phyloP scores from a whole-genome alignment of 441 rosid genomes.

The Eruca vesicaria region DNA sequence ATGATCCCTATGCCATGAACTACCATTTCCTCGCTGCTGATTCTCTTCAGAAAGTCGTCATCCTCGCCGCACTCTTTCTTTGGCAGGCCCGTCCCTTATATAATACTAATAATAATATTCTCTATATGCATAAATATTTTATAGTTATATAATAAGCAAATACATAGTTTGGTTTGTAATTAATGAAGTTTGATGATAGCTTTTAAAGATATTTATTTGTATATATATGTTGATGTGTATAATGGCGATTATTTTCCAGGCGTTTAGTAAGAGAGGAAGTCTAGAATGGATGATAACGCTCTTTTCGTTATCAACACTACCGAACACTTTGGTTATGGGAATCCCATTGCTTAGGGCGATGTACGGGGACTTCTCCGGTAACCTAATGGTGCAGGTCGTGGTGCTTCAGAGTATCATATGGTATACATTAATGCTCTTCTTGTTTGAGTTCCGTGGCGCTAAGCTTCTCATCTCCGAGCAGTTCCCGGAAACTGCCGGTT shows the following conservation, averaged over 20 bases:
- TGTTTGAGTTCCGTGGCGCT: slow-evolving; percentile 86
- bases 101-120: not conserved
- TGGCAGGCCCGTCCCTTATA: slow-evolving; percentile 47
- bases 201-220: too few relatives aligned
- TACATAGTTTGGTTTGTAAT: too few relatives aligned
- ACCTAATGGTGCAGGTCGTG: slow-evolving; percentile 80
- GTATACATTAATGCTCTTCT: slow-evolving; percentile 80
- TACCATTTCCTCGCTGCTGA: slow-evolving; percentile 86
- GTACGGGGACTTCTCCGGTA: slow-evolving; percentile 83
- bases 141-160: too few relatives aligned
- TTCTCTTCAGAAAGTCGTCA: slow-evolving; percentile 71
- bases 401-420: slow-evolving; percentile 81
- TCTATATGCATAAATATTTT: not conserved
- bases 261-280: slow-evolving; percentile 50
- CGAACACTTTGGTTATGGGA: slow-evolving; percentile 85
- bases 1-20: slow-evolving; percentile 73
- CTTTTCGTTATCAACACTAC: slow-evolving; percentile 78
- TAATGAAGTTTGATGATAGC: not conserved
- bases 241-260: slow-evolving; percentile 8
- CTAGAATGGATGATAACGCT: slow-evolving; percentile 85
- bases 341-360: slow-evolving; percentile 79
- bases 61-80: slow-evolving; percentile 62
- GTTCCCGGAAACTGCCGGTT: slow-evolving; percentile 77
- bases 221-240: not conserved
- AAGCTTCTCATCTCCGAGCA: slow-evolving; percentile 69